These are phyloP conservation scores for Middelhovenomyces tepae DNA, from an alignment of 805 yeast genomes.

Conservation along the genomic window DNA sequence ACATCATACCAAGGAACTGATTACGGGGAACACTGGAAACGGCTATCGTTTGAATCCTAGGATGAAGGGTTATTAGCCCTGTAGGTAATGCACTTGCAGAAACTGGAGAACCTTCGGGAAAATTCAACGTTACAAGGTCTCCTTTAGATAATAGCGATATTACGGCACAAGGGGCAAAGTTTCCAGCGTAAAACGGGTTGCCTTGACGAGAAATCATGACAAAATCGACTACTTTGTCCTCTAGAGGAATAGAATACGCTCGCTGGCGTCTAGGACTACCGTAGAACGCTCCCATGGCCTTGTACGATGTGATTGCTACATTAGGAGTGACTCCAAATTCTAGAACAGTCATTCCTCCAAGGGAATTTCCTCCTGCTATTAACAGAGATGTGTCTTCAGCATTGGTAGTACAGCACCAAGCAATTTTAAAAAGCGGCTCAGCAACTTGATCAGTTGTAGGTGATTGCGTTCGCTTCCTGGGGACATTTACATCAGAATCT, in stretches of 20 bases:
- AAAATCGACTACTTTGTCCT: constrained; percentile 37
- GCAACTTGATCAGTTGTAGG: constrained; percentile 25
- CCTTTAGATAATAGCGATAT: constrained; percentile 55
- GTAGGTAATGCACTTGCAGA: constrained; percentile 67
- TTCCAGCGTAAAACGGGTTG: constrained; percentile 73
- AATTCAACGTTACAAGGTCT: constrained; percentile 51
- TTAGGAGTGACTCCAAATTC: constrained; percentile 72
- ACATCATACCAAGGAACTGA: constrained; percentile 75
- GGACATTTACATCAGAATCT: constrained; percentile 55
- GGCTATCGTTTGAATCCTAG: constrained; percentile 50
- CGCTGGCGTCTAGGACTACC: constrained; percentile 48
- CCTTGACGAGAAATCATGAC: constrained; percentile 43
- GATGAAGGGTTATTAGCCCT: constrained; percentile 67
- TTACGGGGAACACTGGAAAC: constrained; percentile 52
- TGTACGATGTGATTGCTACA: constrained; percentile 74
- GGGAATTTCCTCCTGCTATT: constrained; percentile 57
- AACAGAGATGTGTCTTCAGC: constrained; percentile 73
- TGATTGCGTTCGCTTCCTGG: constrained; percentile 21
- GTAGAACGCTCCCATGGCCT: constrained; percentile 72
- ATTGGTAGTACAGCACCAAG: constrained; percentile 74
- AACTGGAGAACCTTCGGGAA: constrained; percentile 45
- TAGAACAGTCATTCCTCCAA: constrained; percentile 42
- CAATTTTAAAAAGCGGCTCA: constrained; percentile 38
- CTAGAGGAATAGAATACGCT: constrained; percentile 43
- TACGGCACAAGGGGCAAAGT: constrained; percentile 64